phyloP scores from a whole-genome alignment of 2,329 filamentous ascomycete genomes.

The Sclerotinia glacialis region DNA sequence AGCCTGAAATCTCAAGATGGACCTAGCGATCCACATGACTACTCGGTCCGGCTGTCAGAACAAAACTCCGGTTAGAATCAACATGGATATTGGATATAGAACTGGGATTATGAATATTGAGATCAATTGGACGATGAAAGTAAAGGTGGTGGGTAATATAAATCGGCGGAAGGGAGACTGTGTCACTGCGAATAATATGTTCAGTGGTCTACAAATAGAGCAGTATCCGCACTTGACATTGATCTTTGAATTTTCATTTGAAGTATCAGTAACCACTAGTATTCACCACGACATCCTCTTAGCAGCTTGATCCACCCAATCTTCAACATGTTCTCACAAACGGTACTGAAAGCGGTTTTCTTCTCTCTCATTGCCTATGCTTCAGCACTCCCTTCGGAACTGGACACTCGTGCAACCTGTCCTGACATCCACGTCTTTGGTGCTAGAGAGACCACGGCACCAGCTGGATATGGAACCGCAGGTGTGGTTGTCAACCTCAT shows the following conservation, averaged over 20 bases:
- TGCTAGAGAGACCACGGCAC: slow-evolving; percentile 49
- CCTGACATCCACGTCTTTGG: slow-evolving; percentile 51
- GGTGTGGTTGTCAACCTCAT: slow-evolving; percentile 50
- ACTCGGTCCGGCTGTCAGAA: slow-evolving; percentile 3
- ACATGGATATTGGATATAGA: neutral
- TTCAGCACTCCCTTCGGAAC: slow-evolving; percentile 6
- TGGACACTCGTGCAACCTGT: slow-evolving; percentile 39
- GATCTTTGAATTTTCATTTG: neutral
- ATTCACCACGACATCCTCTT: neutral
- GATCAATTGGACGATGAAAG: neutral
- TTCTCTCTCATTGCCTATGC: neutral
- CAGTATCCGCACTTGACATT: neutral
- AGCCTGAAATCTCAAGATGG: slow-evolving; percentile 15
- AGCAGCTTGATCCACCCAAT: neutral
- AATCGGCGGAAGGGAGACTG: slow-evolving; percentile 1
- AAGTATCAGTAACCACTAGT: neutral
- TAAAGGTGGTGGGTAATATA: neutral
- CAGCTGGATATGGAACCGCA: slow-evolving; percentile 51
- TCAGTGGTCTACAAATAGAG: neutral
- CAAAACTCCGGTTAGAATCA: neutral
- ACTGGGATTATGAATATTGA: neutral
- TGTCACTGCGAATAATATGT: neutral
- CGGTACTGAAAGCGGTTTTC: neutral
- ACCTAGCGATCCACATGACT: slow-evolving; percentile 1
- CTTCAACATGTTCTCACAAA: slow-evolving; percentile 1